Conservation (phyloP, 75 land plant species). For the Sequoiadendron giganteum region DNA sequence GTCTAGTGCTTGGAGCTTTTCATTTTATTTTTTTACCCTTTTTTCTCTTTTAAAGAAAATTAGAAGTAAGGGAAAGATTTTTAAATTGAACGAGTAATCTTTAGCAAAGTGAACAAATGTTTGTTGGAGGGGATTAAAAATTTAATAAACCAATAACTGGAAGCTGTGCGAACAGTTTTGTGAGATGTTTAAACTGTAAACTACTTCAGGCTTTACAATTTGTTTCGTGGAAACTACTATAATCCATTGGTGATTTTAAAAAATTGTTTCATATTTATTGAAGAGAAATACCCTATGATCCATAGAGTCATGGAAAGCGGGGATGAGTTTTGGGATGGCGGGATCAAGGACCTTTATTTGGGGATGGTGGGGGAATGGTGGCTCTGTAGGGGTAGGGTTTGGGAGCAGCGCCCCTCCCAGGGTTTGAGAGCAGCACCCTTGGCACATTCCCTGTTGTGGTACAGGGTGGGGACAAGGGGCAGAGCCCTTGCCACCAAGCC, state of each 20-base stretch:
- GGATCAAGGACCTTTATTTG: too few relatives aligned
- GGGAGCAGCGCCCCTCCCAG: too few relatives aligned
- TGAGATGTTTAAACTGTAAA: neutral
- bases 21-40: neutral
- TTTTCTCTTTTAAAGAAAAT: neutral
- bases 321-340: too few relatives aligned
- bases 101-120: neutral
- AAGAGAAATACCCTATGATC: neutral
- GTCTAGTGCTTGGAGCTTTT: neutral
- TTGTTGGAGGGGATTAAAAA: neutral
- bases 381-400: too few relatives aligned
- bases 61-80: neutral
- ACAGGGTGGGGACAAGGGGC: too few relatives aligned
- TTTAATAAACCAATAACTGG: neutral
- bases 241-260: neutral
- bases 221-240: neutral
- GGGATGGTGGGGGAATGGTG: too few relatives aligned
- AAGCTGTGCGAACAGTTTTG: neutral
- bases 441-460: too few relatives aligned
- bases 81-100: neutral
- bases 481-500: too few relatives aligned
- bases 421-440: too few relatives aligned
- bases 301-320: too few relatives aligned
- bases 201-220: neutral
- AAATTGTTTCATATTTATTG: neutral